phyloP scores from a whole-genome alignment of 331 rosid species.

The Quercus lobata region DNA sequence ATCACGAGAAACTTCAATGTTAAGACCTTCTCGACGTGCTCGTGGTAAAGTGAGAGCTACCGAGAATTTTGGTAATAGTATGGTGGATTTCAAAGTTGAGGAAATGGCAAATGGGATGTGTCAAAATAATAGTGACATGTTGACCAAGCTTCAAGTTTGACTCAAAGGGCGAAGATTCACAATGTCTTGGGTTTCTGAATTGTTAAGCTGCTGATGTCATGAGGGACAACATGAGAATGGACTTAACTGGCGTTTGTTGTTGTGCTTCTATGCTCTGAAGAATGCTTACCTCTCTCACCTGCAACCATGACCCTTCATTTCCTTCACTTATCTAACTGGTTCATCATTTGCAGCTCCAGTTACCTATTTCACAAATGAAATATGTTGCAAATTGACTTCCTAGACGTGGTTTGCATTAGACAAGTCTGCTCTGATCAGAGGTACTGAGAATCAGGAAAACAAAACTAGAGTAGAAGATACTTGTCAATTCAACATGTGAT shows the following conservation, averaged over 20 bases:
- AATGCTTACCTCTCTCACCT: conserved; percentile 4
- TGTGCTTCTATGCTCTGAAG: neutral
- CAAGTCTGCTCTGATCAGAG: conserved; percentile 9
- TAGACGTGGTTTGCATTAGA: neutral
- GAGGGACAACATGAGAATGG: conserved; percentile 5
- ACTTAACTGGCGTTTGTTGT: neutral
- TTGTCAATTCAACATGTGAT: conserved; percentile 4
- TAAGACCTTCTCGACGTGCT: conserved; percentile 42
- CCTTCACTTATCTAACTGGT: conserved; percentile 19
- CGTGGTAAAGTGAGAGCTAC: conserved; percentile 39
- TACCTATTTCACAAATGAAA: conserved; percentile 17
- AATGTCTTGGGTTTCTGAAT: conserved; percentile 17
- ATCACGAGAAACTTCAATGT: conserved; percentile 19
- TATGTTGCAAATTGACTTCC: neutral
- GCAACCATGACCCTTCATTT: conserved; percentile 8
- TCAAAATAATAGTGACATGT: conserved; percentile 30
- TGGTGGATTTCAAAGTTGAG: conserved; percentile 32
- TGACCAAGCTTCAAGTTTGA: conserved; percentile 28
- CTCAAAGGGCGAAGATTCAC: conserved; percentile 12
- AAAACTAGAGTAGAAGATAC: conserved; percentile 4
- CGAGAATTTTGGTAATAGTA: conserved; percentile 33
- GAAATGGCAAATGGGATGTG: conserved; percentile 28
- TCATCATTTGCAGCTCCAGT: conserved; percentile 17
- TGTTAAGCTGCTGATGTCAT: conserved; percentile 8
- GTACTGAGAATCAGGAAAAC: conserved; percentile 13